Conservation (phyloP, 2,329 filamentous ascomycete species). For the Verticillium isaacii region DNA sequence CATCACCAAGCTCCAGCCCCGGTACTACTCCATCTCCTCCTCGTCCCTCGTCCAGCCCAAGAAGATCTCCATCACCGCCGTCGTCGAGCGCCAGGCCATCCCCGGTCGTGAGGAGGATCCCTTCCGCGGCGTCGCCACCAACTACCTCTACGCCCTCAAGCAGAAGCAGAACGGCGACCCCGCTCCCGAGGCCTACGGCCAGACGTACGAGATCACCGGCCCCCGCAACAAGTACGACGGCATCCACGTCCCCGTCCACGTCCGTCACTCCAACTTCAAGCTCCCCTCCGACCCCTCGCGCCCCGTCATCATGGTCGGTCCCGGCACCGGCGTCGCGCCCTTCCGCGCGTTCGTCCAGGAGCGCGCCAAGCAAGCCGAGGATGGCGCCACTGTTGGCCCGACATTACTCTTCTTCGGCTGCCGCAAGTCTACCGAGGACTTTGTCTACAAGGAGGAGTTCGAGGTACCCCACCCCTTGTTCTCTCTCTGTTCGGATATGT, state of each 20-base stretch:
- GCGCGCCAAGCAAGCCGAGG: conserved; percentile 74
- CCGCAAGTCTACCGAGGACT: conserved; percentile 82
- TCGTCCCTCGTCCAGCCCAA: conserved; percentile 91
- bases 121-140: conserved; percentile 93
- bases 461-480: conserved; percentile 56
- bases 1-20: conserved; percentile 89
- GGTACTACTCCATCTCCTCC: conserved; percentile 99
- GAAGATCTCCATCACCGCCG: conserved; percentile 90
- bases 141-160: conserved; percentile 91
- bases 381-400: conserved; percentile 77
- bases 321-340: conserved; percentile 92
- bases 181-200: conserved; percentile 73
- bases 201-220: conserved; percentile 81
- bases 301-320: conserved; percentile 93
- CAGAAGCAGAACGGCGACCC: conserved; percentile 92
- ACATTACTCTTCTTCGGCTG: conserved; percentile 95
- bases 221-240: conserved; percentile 97
- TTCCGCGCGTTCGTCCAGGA: conserved; percentile 96
- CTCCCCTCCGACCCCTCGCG: conserved; percentile 91
- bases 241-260: conserved; percentile 88
- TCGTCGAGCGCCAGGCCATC: conserved; percentile 80
- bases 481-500: not conserved
- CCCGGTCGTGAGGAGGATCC: conserved; percentile 68
- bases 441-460: conserved; percentile 89
- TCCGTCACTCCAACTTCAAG: conserved; percentile 99